Percentiles rank a stretch among this genome's conserved stretches.
These are phyloP conservation scores for Ballota nigra DNA, from an alignment of 257 asterid genomes.

Conservation along the genomic window DNA sequence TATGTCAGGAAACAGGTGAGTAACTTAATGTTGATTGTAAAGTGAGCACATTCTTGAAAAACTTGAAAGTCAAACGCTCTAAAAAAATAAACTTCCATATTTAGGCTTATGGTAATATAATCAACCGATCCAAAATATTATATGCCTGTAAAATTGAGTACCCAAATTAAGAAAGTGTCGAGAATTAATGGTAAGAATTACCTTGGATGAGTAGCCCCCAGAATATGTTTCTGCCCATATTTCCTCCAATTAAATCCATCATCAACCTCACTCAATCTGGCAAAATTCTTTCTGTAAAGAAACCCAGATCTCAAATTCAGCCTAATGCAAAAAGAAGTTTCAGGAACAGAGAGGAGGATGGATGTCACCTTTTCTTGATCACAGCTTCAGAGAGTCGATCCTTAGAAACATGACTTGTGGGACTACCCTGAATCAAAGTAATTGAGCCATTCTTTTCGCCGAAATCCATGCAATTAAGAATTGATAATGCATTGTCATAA, in stretches of 20 bases:
- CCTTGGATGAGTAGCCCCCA: slow-evolving; percentile 44
- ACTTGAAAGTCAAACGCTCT: neutral
- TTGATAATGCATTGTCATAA: slow-evolving; percentile 40
- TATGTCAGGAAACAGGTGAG: neutral
- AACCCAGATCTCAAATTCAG: neutral
- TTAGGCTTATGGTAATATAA: neutral
- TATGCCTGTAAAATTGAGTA: no score
- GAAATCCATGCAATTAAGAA: slow-evolving; percentile 2
- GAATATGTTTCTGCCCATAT: slow-evolving; percentile 47
- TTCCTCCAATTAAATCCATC: slow-evolving; percentile 47
- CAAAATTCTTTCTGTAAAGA: slow-evolving; percentile 21
- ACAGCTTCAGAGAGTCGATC: neutral
- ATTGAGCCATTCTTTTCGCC: neutral
- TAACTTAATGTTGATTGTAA: neutral
- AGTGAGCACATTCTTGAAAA: neutral
- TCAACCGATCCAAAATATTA: no score
- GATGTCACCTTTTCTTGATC: slow-evolving; percentile 34
- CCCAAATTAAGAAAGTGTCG: no score
- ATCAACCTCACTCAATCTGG: slow-evolving; percentile 16
- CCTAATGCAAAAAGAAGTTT: neutral
- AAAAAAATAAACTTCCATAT: neutral
- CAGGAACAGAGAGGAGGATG: neutral
- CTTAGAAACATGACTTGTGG: slow-evolving; percentile 16
- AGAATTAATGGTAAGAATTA: slow-evolving; percentile 16
- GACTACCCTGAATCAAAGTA: neutral